Base-by-base conservation (phyloP, 1,139 yeast genomes). In the Zygoascus sp. region DNA sequence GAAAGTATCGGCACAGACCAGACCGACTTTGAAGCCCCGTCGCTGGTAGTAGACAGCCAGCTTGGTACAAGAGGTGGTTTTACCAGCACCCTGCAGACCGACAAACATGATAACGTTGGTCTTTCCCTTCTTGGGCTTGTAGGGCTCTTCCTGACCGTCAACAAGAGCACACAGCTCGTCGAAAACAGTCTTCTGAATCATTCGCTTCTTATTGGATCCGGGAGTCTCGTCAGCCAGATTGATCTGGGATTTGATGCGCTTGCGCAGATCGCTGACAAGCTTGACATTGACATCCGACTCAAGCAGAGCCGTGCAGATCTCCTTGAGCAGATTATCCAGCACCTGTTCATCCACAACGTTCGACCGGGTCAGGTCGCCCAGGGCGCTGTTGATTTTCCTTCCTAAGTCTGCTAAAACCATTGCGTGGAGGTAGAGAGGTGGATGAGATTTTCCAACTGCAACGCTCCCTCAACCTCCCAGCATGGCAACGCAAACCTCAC, bases 21-120 rank as follows among this genome's bases (percentile, higher is more conserved):
- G 73, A 45, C 98, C 98, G 40, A 89, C 96, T 63, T 88, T 89
- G 68, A 82, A 88, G 1, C 97, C 97, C 63, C 97, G 75, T 64
- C 92, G 80, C 62, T 90, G 92, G 64, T 92, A 94, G 66, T 87
- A 90, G 1, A 88, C 95, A 0, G 98, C 98, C 58, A 92, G 74
- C 65, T 92, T 92, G 1, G 98, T 92, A 79, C 97, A 90, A 2
- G 97, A 82, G 0, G 98, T 92, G 22, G 98, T 92, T 66, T 92
- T 92, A 77, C 98, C 98, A 8, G 97, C 95, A 72, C 98, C 98
- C 65, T 94, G 98, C 53, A 92, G 74, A 61, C 98, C 98, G 48
- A 92, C 98, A 75, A 92, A 86, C 98, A 92, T 92, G 55, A 92
- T 84, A 22, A 90, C 86, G 58, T 77, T 80, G 6, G 79, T 62